Percentiles rank a stretch among this genome's conserved stretches.
Evolutionary conservation across 495 filamentous ascomycete species (phyloP).

Genomic region (Penicillium maclennaniae): DNA sequence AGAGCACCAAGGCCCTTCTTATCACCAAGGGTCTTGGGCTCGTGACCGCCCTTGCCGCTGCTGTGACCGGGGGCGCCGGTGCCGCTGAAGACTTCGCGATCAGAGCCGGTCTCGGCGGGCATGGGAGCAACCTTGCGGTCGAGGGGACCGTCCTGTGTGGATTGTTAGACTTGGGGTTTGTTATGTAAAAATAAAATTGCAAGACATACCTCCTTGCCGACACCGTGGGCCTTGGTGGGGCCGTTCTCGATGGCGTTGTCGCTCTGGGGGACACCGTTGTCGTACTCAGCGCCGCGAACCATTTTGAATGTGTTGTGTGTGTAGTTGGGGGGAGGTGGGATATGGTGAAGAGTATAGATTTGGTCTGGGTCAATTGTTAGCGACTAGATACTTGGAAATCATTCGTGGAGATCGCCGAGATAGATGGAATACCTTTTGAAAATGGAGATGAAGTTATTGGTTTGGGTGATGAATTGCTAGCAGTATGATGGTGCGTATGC

Average conservation of each 20-base stretch:
- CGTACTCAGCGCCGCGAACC: conserved; percentile 50
- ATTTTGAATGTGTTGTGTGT: conserved; percentile 29
- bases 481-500: too few relatives aligned
- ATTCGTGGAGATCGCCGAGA: not conserved
- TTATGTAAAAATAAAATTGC: not conserved
- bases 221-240: conserved; percentile 41
- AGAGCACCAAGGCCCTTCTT: conserved; percentile 35
- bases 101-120: conserved; percentile 34
- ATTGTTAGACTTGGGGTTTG: not conserved
- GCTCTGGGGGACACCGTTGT: conserved; percentile 44
- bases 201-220: conserved; percentile 33
- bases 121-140: conserved; percentile 44
- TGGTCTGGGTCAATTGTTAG: not conserved
- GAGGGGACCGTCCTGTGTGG: conserved; percentile 33
- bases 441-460: not conserved
- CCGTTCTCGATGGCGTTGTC: conserved; percentile 50
- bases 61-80: conserved; percentile 19
- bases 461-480: not conserved
- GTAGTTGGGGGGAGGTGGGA: not conserved
- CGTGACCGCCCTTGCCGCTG: conserved; percentile 42
- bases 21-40: conserved; percentile 38
- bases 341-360: not conserved
- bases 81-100: conserved; percentile 27
- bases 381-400: not conserved
- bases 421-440: not conserved